Base-by-base conservation (phyloP, 2,329 filamentous ascomycete species). In the Fusarium praegraminearum region DNA sequence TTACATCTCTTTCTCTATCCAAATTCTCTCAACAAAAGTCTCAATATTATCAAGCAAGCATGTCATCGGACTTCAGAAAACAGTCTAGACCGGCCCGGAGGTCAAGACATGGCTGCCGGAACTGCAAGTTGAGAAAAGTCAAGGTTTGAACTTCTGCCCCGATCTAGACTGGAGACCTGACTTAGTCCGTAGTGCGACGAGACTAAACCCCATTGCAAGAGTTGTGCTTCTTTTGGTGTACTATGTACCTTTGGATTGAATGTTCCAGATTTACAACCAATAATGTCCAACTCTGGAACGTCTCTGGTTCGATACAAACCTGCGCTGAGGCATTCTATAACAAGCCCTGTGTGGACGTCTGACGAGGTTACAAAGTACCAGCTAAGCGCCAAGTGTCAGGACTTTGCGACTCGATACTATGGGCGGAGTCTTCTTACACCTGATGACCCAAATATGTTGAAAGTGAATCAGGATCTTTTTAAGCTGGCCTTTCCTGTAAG, bases 61-160 rank as follows among this genome's bases (percentile, higher is more conserved):
- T 74, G 73, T 11, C 46, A 15, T n/a, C 51, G 1, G 30, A 41
- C 8, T 6, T 5, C 0, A 15, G 22, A 9, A 33, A 11, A 6
- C 40, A 26, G 18, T n/a, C 11, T 18, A 54, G 7, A 35, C 24
- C 26, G 15, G 16, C 26, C 41, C 60, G 76, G 33, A 80, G 82
- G 59, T 85, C 83, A 18, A 79, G 82, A 73, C 78, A 76, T 62
- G 84, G 84, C 35, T 86, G 84, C 55, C 80, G 82, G 13, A 86
- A 85, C 68, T 86, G 84, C 75, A 85, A 85, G 72, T 78, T 85
- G 7, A 71, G 84, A 62, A 84, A 84, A 67, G 63, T 86, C 56
- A 86, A 85, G 78, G 83, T 83, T 26, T 4, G 68, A 52, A 9
- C 5, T 6, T 38, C 28, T 6, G 40, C 28, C n/a, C 28, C n/a